phyloP scores from a whole-genome alignment of 73 alveolate species.

The Paramecium sonneborni region DNA sequence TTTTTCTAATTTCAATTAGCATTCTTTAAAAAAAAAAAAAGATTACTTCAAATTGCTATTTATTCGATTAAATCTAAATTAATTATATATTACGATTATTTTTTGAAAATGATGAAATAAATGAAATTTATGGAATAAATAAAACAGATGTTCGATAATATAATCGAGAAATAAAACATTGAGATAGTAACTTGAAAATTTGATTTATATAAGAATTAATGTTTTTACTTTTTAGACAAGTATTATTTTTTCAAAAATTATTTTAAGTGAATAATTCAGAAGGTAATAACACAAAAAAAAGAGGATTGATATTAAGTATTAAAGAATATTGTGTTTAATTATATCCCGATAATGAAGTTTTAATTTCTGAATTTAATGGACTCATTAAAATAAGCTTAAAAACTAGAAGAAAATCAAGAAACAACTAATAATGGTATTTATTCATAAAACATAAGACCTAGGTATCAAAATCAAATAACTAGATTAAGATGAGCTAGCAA shows the following conservation, averaged over 20 bases:
- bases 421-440: not conserved
- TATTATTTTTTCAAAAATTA: not conserved
- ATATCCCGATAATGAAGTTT: constrained; percentile 31
- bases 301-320: not conserved
- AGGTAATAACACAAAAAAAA: not conserved
- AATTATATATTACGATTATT: too few relatives aligned
- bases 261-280: not conserved
- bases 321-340: not conserved
- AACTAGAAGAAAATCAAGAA: constrained; percentile 4
- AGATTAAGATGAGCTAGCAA: not conserved
- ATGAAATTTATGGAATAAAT: not conserved
- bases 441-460: not conserved
- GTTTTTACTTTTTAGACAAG: not conserved
- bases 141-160: not conserved
- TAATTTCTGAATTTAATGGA: constrained; percentile 25
- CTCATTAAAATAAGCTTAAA: constrained; percentile 21
- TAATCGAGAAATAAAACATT: not conserved
- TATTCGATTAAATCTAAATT: too few relatives aligned
- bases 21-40: too few relatives aligned
- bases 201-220: not conserved
- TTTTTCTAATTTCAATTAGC: too few relatives aligned
- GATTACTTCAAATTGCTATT: too few relatives aligned
- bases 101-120: not conserved
- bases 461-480: not conserved
- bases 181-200: not conserved